Evolutionary conservation across 805 yeast species (phyloP), one percentile per base, ranked within the genome.

Genomic region (Suhomyces kilbournensis): DNA sequence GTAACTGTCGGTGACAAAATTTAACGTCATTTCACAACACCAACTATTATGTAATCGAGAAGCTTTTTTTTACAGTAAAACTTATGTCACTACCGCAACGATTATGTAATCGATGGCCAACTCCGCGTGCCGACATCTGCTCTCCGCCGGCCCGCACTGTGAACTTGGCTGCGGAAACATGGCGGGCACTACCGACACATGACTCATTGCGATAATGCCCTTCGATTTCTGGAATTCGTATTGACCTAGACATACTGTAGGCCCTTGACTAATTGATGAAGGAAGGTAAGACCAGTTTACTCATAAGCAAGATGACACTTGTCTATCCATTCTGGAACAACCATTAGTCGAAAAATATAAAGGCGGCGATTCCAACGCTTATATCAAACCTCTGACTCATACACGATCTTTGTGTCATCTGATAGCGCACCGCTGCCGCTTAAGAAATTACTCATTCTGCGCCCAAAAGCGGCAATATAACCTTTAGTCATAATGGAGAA

Each of bases 371-470:
- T 23, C 20, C 10, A 15, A 19, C 26, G 46, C 46, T 44, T 45
- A 45, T 45, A 45, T 45, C 17, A 15, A 23, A n/a, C 8, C 43
- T 34, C 40, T 46, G 48, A 46, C 40, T 46, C 48, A 46, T 46
- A 15, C 22, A 19, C 22, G 15, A 7, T 8, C 23, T 46, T 46
- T 46, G 48, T 46, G 48, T 46, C 26, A 46, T 25, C 48, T 15
- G 48, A 46, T 46, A 46, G 35, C 32, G 43, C 42, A 19, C 42
- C 40, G 39, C 48, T 35, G 48, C 48, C 48, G 48, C 48, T 46
- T 32, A 12, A 20, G 22, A 12, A 10, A 46, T 46, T 46, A 46
- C 48, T 46, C 43, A 22, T 46, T 46, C 35, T 20, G 44, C 40
- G 22, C 43, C 43, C 35, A 32, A 39, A 28, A 44, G 47, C 47